Evolutionary conservation across 768 basidiomycete species (phyloP), one percentile per base, ranked within the genome.

Genomic region (Hebeloma cylindrosporum): DNA sequence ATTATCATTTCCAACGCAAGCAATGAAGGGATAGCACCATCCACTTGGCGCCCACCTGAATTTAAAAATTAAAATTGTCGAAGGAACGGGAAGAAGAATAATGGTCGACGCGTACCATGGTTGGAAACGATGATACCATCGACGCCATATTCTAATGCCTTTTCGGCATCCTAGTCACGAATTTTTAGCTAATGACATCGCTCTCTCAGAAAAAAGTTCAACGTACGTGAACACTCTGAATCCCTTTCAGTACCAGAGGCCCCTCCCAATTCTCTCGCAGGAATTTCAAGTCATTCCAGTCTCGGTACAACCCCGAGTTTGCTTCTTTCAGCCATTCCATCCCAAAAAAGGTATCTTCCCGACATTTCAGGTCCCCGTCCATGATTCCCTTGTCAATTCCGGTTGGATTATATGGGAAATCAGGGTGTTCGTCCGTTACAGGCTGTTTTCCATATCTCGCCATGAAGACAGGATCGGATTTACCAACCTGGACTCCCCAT

Each of bases 391-490:
- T 61, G 53, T 81, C 70, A 40, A 77, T 51, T 45, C 70, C 71
- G 1, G 54, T 61, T 1, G 79, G 65, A 30, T 82, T 74, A 56
- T 88, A 80, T 2, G 87, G 87, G 57, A 82, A 88, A 28, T 57
- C 51, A 2, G 78, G 60, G 18, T 57, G 67, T 34, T 73, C 53
- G 40, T 75, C 55, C 14, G 58, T 50, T 37, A 74, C 47, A 26
- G 78, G 77, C 46, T 78, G 63, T 22, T 71, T 69, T 31, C 70
- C 71, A 48, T 71, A 68, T 23, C 72, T 70, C 1, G 65, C 66
- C 88, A 89, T 89, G 66, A 89, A 91, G 9, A 77, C 85, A 0
- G 89, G 89, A 57, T 92, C 88, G 0, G 84, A 82, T 5, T 69
- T 70, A 38, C 83, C 85, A 18, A 86, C 73, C 57, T 88, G 83